These are phyloP conservation scores for Striga hermonthica DNA, from an alignment of 305 asterid genomes.

Conservation along the genomic window DNA sequence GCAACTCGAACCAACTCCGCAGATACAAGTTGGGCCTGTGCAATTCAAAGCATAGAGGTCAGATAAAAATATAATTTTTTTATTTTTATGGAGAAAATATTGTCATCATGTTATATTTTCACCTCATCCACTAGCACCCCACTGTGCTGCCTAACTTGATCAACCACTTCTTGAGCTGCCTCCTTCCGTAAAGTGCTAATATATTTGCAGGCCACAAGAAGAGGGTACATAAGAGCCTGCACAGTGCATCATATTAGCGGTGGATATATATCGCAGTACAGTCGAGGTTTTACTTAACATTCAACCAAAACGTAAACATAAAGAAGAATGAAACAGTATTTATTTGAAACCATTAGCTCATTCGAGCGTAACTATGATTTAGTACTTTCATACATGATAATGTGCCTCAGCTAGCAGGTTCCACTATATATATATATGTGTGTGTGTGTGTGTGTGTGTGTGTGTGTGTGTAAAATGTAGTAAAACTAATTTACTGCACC, in stretches of 20 bases:
- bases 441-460: no score
- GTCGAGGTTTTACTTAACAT: no score
- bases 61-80: conserved; percentile 25
- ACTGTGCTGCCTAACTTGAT: conserved; percentile 96
- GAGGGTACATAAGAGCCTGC: conserved; percentile 99
- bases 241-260: conserved; percentile 25
- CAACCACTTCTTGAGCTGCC: conserved; percentile 99
- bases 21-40: conserved; percentile 97
- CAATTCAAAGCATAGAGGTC: conserved; percentile 34
- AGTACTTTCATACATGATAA: conserved; percentile 18
- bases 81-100: conserved; percentile 12
- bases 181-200: conserved; percentile 89
- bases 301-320: no score
- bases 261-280: conserved; percentile 14
- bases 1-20: conserved; percentile 97
- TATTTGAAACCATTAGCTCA: conserved; percentile 7
- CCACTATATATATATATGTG: neutral
- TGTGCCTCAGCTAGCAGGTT: conserved; percentile 16
- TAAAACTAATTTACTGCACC: no score
- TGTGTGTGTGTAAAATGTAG: no score
- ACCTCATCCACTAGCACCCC: conserved; percentile 98
- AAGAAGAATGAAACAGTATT: conserved; percentile 10
- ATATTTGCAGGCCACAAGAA: conserved; percentile 98
- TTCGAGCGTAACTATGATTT: conserved; percentile 14
- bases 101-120: conserved; percentile 25